Evolutionary conservation across 2,329 filamentous ascomycete genomes (phyloP).

Genomic region (Cladosporium phlei): DNA sequence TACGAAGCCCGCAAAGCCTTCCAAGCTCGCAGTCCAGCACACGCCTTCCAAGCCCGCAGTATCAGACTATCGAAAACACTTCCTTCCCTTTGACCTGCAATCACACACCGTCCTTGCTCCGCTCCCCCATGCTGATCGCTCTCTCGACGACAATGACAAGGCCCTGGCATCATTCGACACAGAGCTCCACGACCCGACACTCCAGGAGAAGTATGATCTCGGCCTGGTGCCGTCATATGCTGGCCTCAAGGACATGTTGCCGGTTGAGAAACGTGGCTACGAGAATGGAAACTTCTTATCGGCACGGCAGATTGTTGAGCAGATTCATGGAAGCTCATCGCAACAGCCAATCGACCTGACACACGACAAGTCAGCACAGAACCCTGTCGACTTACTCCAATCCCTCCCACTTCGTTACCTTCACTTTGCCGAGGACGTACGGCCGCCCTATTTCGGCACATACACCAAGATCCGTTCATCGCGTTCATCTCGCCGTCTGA

Average conservation of each 20-base stretch:
- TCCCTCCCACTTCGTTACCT: conserved; percentile 60
- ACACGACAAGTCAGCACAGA: conserved; percentile 21
- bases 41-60: conserved; percentile 23
- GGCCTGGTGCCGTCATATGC: conserved; percentile 22
- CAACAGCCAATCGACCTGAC: conserved; percentile 42
- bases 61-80: conserved; percentile 55
- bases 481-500: conserved; percentile 41
- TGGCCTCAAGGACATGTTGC: conserved; percentile 10
- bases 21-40: not conserved
- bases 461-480: conserved; percentile 56
- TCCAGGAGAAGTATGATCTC: conserved; percentile 29
- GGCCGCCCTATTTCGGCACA: conserved; percentile 68
- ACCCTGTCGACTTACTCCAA: conserved; percentile 21
- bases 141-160: conserved; percentile 1
- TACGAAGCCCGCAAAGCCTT: conserved; percentile 10
- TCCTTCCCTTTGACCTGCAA: conserved; percentile 77
- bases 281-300: not conserved
- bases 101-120: conserved; percentile 67
- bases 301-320: conserved; percentile 36
- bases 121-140: conserved; percentile 19
- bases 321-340: conserved; percentile 38
- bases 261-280: not conserved
- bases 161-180: conserved; percentile 28
- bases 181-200: conserved; percentile 26
- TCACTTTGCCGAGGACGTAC: conserved; percentile 58